Evolutionary conservation across 192 early-diverging fungal species (phyloP).

Genomic region (Coemansia sp.): DNA sequence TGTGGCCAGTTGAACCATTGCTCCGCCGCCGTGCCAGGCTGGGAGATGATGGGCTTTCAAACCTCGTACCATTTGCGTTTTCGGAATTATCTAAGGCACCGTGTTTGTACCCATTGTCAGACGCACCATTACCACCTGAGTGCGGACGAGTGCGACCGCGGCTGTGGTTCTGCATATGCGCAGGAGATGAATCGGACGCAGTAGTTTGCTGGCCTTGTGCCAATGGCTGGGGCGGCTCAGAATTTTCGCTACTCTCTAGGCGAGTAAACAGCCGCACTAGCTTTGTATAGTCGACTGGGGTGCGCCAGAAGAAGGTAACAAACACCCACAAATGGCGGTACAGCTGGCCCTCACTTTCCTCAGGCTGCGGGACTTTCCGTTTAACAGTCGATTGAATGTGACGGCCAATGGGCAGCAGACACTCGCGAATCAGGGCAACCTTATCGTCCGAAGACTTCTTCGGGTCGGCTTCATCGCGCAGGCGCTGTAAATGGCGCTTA

Average conservation of each 20-base stretch:
- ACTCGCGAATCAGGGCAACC: constrained; percentile 58
- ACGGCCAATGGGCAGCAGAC: constrained; percentile 56
- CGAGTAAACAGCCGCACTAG: constrained; percentile 59
- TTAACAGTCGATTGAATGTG: constrained; percentile 52
- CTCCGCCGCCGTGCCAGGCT: constrained; percentile 11
- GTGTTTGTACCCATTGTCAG: constrained; percentile 4
- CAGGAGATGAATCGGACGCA: constrained; percentile 1
- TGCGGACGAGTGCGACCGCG: constrained; percentile 27
- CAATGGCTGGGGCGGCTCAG: constrained; percentile 14
- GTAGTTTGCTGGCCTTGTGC: constrained; percentile 19
- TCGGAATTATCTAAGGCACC: constrained; percentile 4
- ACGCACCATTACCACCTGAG: constrained; percentile 24
- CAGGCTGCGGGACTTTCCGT: constrained; percentile 34
- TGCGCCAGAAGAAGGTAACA: constrained; percentile 68
- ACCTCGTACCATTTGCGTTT: not conserved
- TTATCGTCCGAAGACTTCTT: constrained; percentile 55
- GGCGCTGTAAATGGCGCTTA: constrained; percentile 55
- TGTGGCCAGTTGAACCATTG: constrained; percentile 15
- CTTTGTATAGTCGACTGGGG: constrained; percentile 55
- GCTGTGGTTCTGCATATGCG: constrained; percentile 15
- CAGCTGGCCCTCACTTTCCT: constrained; percentile 34
- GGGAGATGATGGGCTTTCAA: not conserved
- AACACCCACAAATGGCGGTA: constrained; percentile 69
- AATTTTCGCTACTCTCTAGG: constrained; percentile 40
- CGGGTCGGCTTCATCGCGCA: constrained; percentile 57